Base-by-base conservation (phyloP, 2,329 filamentous ascomycete genomes). In the Botryotinia narcissicola region DNA sequence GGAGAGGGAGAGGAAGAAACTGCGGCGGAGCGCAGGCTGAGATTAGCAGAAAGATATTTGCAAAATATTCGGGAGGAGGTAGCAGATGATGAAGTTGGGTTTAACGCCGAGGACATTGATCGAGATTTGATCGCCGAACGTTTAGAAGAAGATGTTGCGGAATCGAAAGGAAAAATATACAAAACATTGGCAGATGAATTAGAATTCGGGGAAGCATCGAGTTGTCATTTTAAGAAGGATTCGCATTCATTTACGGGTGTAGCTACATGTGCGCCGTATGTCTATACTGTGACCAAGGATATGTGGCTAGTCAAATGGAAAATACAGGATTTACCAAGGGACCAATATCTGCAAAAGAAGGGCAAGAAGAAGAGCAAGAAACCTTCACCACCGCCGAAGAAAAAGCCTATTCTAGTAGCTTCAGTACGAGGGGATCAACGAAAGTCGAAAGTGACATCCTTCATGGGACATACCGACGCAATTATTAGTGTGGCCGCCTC, bases 91-190 rank as follows among this genome's bases (percentile, higher is more conserved):
- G 66, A 51, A 32, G 88, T 87, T 71, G 96, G 94, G 57, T 99
- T 98, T 80, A 94, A 99, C 83, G 96, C 96, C 12, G 94, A 92
- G 78, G 93, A 98, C 71, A 93, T 99, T 74, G 96, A 98, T 83
- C 88, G 92, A 74, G 96, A 99, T 81, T 85, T 98, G 78, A 95
- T 99, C 79, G 94, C 95, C 60, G 93, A 97, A 82, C 87, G 95
- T 78, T 85, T 99, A 78, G 91, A 95, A 82, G 94, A 98, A 83
- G 96, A 98, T 81, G 93, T 96, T 61, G 91, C 96, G 70, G 96
- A 98, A 84, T 89, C 90, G 73, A 98, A 98, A 84, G 96, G 96
- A 73, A 92, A 92, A 78, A 88, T 97, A 68, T 98, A 97, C 84
- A 89, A 94, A 70, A 89, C 90, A 81, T 88, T 99, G 78, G 92